phyloP scores from a whole-genome alignment of 2,329 filamentous ascomycete species.

The Aspergillus persii region DNA sequence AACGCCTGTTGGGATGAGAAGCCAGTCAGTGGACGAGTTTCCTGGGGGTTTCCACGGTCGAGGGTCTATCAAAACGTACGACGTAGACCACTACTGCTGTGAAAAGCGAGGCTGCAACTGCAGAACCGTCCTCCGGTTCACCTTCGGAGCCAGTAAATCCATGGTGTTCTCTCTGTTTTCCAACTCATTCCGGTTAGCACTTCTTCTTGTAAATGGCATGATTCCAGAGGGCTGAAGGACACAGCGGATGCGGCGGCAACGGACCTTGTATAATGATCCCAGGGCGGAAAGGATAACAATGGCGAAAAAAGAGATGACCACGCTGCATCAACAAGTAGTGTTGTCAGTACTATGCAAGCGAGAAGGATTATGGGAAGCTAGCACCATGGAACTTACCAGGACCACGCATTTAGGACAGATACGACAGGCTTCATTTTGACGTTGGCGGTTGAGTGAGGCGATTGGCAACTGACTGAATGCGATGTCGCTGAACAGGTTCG shows the following conservation, averaged over 20 bases:
- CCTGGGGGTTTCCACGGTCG: neutral
- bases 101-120: constrained; percentile 82
- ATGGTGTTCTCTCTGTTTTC: constrained; percentile 65
- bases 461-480: neutral
- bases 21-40: constrained; percentile 13
- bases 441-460: constrained; percentile 7
- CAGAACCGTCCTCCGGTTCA: constrained; percentile 67
- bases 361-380: neutral
- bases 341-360: constrained; percentile 3
- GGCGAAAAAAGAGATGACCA: constrained; percentile 63
- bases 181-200: neutral
- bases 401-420: constrained; percentile 89
- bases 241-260: constrained; percentile 24
- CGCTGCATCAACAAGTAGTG: constrained; percentile 52
- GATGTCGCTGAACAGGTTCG: neutral
- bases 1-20: constrained; percentile 61
- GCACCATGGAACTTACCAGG: constrained; percentile 63
- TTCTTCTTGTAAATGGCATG: neutral
- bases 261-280: constrained; percentile 70
- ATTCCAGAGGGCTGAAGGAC: constrained; percentile 2
- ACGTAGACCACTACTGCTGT: constrained; percentile 83
- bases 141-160: constrained; percentile 75
- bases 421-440: constrained; percentile 89
- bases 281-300: constrained; percentile 65
- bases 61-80: constrained; percentile 55